Evolutionary conservation across 2,329 filamentous ascomycete genomes (phyloP).

Genomic region (Botryotinia globosa): DNA sequence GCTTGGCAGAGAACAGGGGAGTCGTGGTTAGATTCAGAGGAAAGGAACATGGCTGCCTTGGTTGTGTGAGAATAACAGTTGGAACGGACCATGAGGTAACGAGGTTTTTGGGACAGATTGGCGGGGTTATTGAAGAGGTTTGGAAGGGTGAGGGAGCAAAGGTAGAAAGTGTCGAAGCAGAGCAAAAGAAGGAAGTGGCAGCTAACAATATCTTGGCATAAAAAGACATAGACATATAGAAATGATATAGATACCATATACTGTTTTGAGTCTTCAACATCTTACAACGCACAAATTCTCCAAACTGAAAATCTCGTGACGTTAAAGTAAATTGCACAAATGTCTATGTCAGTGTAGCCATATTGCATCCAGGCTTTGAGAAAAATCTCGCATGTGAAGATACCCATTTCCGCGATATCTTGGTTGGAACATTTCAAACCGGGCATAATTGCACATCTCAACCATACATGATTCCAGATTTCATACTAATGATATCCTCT

Average conservation of each 20-base stretch:
- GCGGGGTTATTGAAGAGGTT: constrained; percentile 36
- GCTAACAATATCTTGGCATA: constrained; percentile 34
- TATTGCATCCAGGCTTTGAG: not conserved
- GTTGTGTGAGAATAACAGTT: constrained; percentile 87
- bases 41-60: constrained; percentile 84
- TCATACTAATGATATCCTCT: not conserved
- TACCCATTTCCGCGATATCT: not conserved
- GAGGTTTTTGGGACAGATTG: constrained; percentile 69
- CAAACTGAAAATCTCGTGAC: no score
- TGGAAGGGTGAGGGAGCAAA: constrained; percentile 18
- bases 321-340: not conserved
- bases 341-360: no score
- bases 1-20: constrained; percentile 77
- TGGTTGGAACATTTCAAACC: not conserved
- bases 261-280: not conserved
- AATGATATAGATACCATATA: not conserved
- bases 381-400: no score
- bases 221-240: constrained; percentile 20
- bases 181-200: constrained; percentile 30
- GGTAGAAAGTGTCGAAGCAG: constrained; percentile 23
- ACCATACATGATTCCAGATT: not conserved
- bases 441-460: not conserved
- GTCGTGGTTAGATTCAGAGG: constrained; percentile 94
- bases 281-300: no score
- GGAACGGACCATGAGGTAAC: constrained; percentile 86